phyloP scores from a whole-genome alignment of 2,329 filamentous ascomycete species.

The Rugonectria rugulosa region DNA sequence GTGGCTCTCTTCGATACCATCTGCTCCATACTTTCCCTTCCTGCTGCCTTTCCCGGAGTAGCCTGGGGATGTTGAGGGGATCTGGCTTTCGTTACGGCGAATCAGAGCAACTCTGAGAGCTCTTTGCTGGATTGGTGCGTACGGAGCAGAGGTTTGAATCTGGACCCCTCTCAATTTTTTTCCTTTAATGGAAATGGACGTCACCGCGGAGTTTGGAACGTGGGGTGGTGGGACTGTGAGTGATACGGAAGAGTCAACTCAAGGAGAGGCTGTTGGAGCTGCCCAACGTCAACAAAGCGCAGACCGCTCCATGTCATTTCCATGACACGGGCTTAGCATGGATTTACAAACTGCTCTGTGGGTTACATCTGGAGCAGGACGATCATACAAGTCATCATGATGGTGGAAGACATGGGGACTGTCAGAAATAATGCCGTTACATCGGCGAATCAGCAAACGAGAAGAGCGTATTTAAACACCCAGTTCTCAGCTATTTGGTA shows the following conservation, averaged over 20 bases:
- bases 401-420: not conserved
- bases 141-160: constrained; percentile 2
- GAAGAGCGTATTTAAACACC: not conserved
- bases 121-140: constrained; percentile 3
- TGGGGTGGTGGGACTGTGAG: constrained; percentile 13
- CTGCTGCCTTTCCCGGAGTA: not conserved
- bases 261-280: not conserved
- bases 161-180: constrained; percentile 15
- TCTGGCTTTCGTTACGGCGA: constrained; percentile 16
- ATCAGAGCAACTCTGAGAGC: constrained; percentile 12
- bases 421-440: not conserved
- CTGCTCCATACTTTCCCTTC: not conserved
- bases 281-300: not conserved
- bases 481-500: not conserved
- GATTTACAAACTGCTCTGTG: not conserved
- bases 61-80: constrained; percentile 8
- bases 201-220: constrained; percentile 23
- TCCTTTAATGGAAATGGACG: constrained; percentile 17
- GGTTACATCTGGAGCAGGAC: not conserved
- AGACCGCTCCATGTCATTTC: constrained; percentile 5
- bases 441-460: not conserved
- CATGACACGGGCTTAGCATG: not conserved
- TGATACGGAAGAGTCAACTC: not conserved
- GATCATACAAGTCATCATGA: not conserved
- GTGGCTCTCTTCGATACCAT: not conserved